phyloP scores from a whole-genome alignment of 2,329 filamentous ascomycete genomes.

The Fusarium vanettenii region DNA sequence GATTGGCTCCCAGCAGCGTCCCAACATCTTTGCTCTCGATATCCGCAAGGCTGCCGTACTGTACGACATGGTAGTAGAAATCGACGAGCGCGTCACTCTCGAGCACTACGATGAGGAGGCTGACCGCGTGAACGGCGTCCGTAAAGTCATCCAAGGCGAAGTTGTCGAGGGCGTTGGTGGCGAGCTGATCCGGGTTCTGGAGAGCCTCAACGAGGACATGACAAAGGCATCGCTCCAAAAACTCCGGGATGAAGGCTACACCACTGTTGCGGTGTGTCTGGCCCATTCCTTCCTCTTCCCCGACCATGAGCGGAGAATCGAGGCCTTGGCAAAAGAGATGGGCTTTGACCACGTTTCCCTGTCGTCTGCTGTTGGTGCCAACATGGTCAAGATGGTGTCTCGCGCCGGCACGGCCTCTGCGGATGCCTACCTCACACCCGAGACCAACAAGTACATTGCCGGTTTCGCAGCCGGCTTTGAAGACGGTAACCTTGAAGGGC shows the following conservation, averaged over 20 bases:
- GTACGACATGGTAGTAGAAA: slow-evolving; percentile 75
- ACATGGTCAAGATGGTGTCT: slow-evolving; percentile 56
- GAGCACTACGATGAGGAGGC: slow-evolving; percentile 80
- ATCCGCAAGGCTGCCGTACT: slow-evolving; percentile 76
- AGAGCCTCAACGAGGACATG: slow-evolving; percentile 63
- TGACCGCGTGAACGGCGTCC: slow-evolving; percentile 57
- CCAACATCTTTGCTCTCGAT: slow-evolving; percentile 77
- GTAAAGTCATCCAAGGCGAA: slow-evolving; percentile 56
- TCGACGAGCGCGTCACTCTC: slow-evolving; percentile 78
- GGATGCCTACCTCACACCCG: slow-evolving; percentile 56
- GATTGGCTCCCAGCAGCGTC: slow-evolving; percentile 79
- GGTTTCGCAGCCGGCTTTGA: slow-evolving; percentile 39
- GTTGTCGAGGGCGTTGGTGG: slow-evolving; percentile 75
- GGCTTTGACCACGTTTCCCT: slow-evolving; percentile 53
- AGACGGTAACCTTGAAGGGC: slow-evolving; percentile 22
- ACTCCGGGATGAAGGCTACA: slow-evolving; percentile 70
- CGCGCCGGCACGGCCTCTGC: slow-evolving; percentile 54
- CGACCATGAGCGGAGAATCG: slow-evolving; percentile 62
- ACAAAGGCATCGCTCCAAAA: slow-evolving; percentile 67
- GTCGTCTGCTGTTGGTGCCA: slow-evolving; percentile 48
- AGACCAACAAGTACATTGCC: slow-evolving; percentile 50
- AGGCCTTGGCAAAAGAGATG: slow-evolving; percentile 49
- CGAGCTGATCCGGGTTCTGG: slow-evolving; percentile 74
- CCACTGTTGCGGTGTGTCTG: slow-evolving; percentile 66
- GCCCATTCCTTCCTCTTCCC: slow-evolving; percentile 76